These are phyloP conservation scores for Aspergillus wentii DNA, from an alignment of 495 filamentous ascomycete genomes.

Conservation along the genomic window DNA sequence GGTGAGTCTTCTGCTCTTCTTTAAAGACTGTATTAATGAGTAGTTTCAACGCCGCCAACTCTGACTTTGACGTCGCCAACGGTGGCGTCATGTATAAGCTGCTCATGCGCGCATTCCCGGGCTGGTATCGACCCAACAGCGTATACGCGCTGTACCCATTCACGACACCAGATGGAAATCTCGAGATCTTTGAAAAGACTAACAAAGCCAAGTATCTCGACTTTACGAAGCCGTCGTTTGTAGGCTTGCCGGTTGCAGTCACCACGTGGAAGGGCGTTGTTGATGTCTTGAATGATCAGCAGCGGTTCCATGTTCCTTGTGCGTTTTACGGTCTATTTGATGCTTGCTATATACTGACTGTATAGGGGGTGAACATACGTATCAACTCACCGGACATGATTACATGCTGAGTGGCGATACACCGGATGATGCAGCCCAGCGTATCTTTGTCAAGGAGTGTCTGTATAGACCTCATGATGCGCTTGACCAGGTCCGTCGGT, in stretches of 20 bases:
- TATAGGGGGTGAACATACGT: constrained; percentile 3
- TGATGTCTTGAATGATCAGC: constrained; percentile 5
- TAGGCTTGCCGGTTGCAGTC: not conserved
- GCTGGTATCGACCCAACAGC: constrained; percentile 60
- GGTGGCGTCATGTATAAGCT: constrained; percentile 70
- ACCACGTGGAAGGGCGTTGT: constrained; percentile 7
- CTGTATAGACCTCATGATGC: not conserved
- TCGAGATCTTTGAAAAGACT: constrained; percentile 55
- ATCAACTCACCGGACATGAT: constrained; percentile 37
- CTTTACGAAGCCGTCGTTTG: constrained; percentile 45
- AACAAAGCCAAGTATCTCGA: constrained; percentile 53
- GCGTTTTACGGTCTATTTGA: constrained; percentile 3
- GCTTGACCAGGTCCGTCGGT: constrained; percentile 20
- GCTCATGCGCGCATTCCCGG: constrained; percentile 61
- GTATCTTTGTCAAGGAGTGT: not conserved
- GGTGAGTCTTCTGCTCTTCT: constrained; percentile 24
- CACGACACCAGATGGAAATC: constrained; percentile 56
- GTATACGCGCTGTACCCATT: constrained; percentile 69
- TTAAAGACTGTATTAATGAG: not conserved
- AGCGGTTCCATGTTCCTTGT: constrained; percentile 7
- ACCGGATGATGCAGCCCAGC: constrained; percentile 22
- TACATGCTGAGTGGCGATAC: constrained; percentile 53
- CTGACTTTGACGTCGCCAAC: constrained; percentile 54
- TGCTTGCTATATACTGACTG: constrained; percentile 27
- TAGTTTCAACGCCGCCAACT: constrained; percentile 43